Evolutionary conservation across 352 stramenopile genomes (phyloP).

Genomic region (Pythium apleroticum): DNA sequence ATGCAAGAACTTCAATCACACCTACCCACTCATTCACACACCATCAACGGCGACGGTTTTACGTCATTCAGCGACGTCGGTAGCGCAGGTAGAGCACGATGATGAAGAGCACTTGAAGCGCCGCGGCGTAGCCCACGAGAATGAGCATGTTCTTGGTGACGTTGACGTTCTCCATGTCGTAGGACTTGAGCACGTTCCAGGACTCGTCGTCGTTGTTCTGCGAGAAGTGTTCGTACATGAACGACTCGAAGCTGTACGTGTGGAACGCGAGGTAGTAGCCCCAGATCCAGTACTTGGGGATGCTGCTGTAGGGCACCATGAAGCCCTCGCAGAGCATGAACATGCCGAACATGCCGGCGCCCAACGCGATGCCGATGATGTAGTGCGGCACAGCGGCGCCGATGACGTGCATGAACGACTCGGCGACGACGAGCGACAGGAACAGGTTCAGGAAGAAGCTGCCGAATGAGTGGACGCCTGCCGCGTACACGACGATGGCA

Average conservation of each 20-base stretch:
- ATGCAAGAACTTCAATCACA: not conserved
- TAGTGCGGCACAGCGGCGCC: slow-evolving; percentile 80
- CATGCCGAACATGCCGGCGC: slow-evolving; percentile 80
- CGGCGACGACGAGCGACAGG: slow-evolving; percentile 68
- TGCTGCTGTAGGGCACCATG: slow-evolving; percentile 63
- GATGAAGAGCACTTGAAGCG: slow-evolving; percentile 54
- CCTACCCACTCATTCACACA: not conserved
- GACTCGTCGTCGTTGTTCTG: slow-evolving; percentile 20
- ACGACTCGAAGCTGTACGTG: slow-evolving; percentile 83
- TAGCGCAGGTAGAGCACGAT: slow-evolving; percentile 32
- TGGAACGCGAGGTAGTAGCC: slow-evolving; percentile 87
- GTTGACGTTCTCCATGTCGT: slow-evolving; percentile 63
- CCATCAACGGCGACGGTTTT: not conserved
- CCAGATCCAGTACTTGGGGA: slow-evolving; percentile 81
- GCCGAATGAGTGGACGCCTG: slow-evolving; percentile 54
- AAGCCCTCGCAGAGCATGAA: slow-evolving; percentile 90
- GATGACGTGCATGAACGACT: slow-evolving; percentile 83
- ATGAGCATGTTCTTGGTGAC: slow-evolving; percentile 57
- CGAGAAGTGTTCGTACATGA: slow-evolving; percentile 85
- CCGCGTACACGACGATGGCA: slow-evolving; percentile 49
- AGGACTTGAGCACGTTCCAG: slow-evolving; percentile 36
- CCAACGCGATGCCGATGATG: slow-evolving; percentile 86
- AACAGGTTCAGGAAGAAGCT: slow-evolving; percentile 76
- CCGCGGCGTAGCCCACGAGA: slow-evolving; percentile 45
- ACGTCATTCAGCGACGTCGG: slow-evolving; percentile 5